Evolutionary conservation across 2,329 filamentous ascomycete genomes (phyloP), one percentile per base, ranked within the genome.

Genomic region (Alternaria solani): DNA sequence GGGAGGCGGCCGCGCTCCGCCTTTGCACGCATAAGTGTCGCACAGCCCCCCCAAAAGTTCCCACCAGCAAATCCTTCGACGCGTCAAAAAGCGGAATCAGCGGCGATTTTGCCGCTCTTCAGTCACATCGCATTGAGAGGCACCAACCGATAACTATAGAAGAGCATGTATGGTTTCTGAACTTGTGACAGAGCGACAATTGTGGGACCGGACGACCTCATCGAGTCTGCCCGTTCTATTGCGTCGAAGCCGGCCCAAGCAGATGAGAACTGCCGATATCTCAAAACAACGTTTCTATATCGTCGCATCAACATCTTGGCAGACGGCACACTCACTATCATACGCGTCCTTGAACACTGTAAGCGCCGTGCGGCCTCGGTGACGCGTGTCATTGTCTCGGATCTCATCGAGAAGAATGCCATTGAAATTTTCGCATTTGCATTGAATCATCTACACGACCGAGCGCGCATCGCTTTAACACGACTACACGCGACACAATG

Each of bases 401-500:
- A 46, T 16, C 18, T 32, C 20, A 51, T 57, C 47, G 32, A 46
- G 38, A n/a, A 20, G 32, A 28, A 44, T 53, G 20, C n/a, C 20
- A 23, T 51, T 34, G 44, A 26, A 7, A 20, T 28, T 53, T 44
- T 56, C 38, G 38, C 38, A 46, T 26, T 43, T 42, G 49, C 46
- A 55, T 57, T 55, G 43, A 42, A 34, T 20, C 51, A 55, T 60
- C 26, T 51, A 58, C 54, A 52, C 49, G 41, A 38, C 54, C 42
- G 38, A 53, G 16, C 28, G 53, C 25, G 25, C 30, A 25, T 25
- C 41, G 39, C 26, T 56, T 39, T n/a, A 23, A 25, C 23, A 28
- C 28, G 5, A 38, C 48, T 52, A 71, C 23, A 62, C 61, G 11
- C 72, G 67, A 61, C 73, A 76, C 34, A 76, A 47, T 26, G 66